Conservation (phyloP, 2,329 filamentous ascomycete species). For the Rhexocercosporidium sp. region DNA sequence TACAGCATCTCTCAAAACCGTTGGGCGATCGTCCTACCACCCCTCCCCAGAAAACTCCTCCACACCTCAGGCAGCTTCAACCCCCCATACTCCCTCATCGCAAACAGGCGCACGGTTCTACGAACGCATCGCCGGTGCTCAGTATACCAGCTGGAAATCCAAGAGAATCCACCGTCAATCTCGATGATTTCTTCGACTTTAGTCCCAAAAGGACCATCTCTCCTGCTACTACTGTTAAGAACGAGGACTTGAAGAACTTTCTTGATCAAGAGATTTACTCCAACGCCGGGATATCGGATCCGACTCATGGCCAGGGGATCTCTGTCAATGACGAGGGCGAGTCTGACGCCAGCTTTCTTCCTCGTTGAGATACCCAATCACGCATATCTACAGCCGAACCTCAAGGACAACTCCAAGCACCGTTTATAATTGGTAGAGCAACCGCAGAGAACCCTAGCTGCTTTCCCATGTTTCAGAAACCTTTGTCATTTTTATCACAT, state of each 20-base stretch:
- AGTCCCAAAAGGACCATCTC: neutral
- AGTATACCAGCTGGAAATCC: neutral
- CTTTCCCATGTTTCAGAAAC: neutral
- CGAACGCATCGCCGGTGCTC: neutral
- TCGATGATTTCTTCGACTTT: neutral
- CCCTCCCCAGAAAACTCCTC: neutral
- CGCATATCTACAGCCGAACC: neutral
- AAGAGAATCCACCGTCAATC: neutral
- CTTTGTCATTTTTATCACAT: neutral
- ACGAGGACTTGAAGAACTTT: neutral
- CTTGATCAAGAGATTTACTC: neutral
- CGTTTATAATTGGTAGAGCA: neutral
- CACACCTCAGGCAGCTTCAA: neutral
- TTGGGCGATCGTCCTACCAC: neutral
- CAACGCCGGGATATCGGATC: too few species aligned
- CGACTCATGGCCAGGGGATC: neutral
- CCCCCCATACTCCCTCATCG: neutral
- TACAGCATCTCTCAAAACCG: neutral
- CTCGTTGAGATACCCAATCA: neutral
- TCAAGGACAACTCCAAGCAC: neutral
- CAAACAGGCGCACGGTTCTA: neutral
- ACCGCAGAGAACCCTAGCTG: neutral
- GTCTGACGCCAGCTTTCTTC: neutral
- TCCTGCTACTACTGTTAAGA: neutral
- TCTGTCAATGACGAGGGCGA: neutral